phyloP scores from a whole-genome alignment of 2,329 filamentous ascomycete genomes.

The Cercospora zeina region DNA sequence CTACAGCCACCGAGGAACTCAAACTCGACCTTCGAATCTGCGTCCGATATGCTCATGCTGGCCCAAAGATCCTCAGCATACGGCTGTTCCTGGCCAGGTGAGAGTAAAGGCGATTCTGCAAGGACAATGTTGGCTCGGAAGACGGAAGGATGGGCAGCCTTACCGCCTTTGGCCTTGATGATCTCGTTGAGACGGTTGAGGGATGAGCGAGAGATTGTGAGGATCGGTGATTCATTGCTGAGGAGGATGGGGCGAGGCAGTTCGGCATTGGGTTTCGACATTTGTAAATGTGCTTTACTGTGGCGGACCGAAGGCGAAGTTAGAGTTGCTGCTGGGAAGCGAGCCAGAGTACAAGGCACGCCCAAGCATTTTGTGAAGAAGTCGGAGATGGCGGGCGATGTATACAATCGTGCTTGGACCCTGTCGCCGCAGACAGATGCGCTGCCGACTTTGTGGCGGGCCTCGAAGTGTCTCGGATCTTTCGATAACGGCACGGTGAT shows the following conservation, averaged over 20 bases:
- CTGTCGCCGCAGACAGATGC: slow-evolving; percentile 82
- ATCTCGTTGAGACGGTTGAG: slow-evolving; percentile 73
- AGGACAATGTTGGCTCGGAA: slow-evolving; percentile 91
- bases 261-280: slow-evolving; percentile 27
- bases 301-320: slow-evolving; percentile 63
- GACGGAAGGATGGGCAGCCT: slow-evolving; percentile 66
- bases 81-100: slow-evolving; percentile 54
- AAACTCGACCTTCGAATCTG: slow-evolving; percentile 53
- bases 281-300: slow-evolving; percentile 68
- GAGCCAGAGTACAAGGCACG: slow-evolving; percentile 77
- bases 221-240: slow-evolving; percentile 91
- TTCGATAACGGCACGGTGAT: slow-evolving; percentile 62
- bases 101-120: slow-evolving; percentile 50
- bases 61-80: slow-evolving; percentile 83
- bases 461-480: slow-evolving; percentile 60
- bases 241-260: slow-evolving; percentile 65
- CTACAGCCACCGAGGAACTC: slow-evolving; percentile 80
- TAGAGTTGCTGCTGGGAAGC: slow-evolving; percentile 67
- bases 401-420: slow-evolving; percentile 70
- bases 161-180: slow-evolving; percentile 65
- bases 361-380: slow-evolving; percentile 78
- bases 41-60: slow-evolving; percentile 59
- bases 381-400: slow-evolving; percentile 61
- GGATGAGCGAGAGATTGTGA: slow-evolving; percentile 78
- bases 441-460: slow-evolving; percentile 39